phyloP scores from a whole-genome alignment of 139 green algal species.

The Diplosphaera chodatii region DNA sequence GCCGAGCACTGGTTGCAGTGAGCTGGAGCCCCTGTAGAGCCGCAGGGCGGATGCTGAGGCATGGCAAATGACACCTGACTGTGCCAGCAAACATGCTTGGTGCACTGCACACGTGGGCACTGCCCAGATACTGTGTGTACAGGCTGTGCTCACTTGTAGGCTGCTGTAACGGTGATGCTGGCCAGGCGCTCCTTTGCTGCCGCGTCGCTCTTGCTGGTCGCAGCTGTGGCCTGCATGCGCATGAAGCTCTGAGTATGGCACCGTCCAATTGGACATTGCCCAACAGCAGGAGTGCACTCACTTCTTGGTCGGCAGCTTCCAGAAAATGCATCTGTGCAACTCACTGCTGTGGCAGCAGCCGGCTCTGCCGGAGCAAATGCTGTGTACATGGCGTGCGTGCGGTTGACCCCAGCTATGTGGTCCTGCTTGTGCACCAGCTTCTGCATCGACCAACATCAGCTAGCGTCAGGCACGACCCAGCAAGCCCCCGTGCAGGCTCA shows the following conservation, averaged over 20 bases:
- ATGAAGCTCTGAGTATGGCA: too few species aligned
- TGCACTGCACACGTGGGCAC: too few species aligned
- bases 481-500: too few species aligned
- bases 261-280: too few species aligned
- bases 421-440: slow-evolving; percentile 31
- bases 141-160: slow-evolving; percentile 2
- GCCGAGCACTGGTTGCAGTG: slow-evolving; percentile 11
- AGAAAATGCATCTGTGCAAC: too few species aligned
- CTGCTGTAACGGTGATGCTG: background rate
- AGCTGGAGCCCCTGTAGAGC: slow-evolving; percentile 9
- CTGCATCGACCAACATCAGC: background rate
- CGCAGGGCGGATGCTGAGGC: too few species aligned
- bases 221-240: background rate
- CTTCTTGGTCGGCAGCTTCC: too few species aligned
- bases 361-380: background rate
- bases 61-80: too few species aligned
- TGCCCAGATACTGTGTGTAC: too few species aligned
- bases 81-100: too few species aligned
- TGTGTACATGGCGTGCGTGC: slow-evolving; percentile 21
- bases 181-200: background rate
- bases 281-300: too few species aligned
- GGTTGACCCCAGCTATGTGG: slow-evolving; percentile 13
- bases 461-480: too few species aligned
- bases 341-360: background rate
- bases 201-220: background rate